Base-by-base conservation (phyloP, 2,329 filamentous ascomycete genomes). In the Claviceps sp. region DNA sequence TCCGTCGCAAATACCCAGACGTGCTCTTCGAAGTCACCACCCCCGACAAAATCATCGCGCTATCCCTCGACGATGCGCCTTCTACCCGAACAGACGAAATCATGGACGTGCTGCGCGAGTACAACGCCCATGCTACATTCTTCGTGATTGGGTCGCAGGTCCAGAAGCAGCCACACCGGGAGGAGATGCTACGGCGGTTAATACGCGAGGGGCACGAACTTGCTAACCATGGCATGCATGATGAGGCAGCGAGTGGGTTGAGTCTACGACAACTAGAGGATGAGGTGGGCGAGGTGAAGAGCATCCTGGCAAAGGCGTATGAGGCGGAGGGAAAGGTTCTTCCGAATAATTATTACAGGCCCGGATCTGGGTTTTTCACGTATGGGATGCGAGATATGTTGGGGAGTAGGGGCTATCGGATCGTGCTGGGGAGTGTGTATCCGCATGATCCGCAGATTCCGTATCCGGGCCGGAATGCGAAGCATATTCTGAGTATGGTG, bases 371-470 rank as follows among this genome's bases (percentile, higher is more conserved):
- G 14, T 83, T 94, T 65, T 95, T 95, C 70, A 88, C 77, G 60
- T 70, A 72, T 43, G 66, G 77, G 17, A 90, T 95, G 81, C 73
- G 85, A 20, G 65, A 68, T 37, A 63, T 84, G 38, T 67, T 88
- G 7, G 68, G 68, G 37, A 71, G 68, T 49, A 63, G 88, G 54
- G 83, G 82, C 4, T 90, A 88, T 66, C 73, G 75, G 48, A 73
- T 93, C 49, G 83, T 89, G n/a, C 70, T 95, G 40, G 89, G 89
- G 2, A 83, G 82, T 65, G 82, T 95, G 42, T 95, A 94, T 67
- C 89, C 89, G 5, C 88, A 95, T 69, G 89, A 95, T 68, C 82
- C 89, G n/a, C 88, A 94, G 72, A 83, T 95, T 53, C 72, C 73
- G 9, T 83, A 78, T 60, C 76, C 79, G 58, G 70, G 72, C 56